Evolutionary conservation across 371 early-diverging fungal species (phyloP), one percentile per base, ranked within the genome.

Genomic region (Encephalitozoon hellem): DNA sequence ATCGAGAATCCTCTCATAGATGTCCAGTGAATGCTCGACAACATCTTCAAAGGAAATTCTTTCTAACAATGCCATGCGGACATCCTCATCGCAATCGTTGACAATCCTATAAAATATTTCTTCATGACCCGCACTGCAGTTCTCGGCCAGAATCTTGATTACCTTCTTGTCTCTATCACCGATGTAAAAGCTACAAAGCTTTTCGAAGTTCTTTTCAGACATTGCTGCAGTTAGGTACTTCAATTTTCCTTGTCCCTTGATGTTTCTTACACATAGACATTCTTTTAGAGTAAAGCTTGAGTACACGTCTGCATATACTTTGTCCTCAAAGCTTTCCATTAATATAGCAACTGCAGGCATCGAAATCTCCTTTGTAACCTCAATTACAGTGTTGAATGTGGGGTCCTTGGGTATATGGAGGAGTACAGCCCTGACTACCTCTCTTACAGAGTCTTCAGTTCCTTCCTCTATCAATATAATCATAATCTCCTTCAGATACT

Each of bases 401-500:
- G 25, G 18, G 15, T 59, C 59, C 18, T 28, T 59, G 2, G 59
- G 30, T 34, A 59, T 59, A 59, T 34, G 59, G 6, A 25, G 34
- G 28, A 59, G 59, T 2, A 59, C 34, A 34, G n/a, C 5, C n/a
- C n/a, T 30, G 59, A 59, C 21, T 15, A 59, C 21, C 34, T 59
- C 59, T 21, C 38, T 30, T 1, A 34, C 34, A 9, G 15, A n/a
- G 34, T 12, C 18, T n/a, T 34, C 59, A 15, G 59, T 6, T 21
- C 28, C 38, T 15, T 59, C 59, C 18, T 59, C 59, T 59, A 59
- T 59, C 38, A 59, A n/a, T 21, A 59, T 21, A 34, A 32, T 32
- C 32, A 59, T 59, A 30, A 59, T 59, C 59, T 59, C 59, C 18
- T 34, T 59, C 59, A 59, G 28, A 38, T 59, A 59, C 28, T 59